Conservation (phyloP, 768 basidiomycete species). For the Trametes punicea region DNA sequence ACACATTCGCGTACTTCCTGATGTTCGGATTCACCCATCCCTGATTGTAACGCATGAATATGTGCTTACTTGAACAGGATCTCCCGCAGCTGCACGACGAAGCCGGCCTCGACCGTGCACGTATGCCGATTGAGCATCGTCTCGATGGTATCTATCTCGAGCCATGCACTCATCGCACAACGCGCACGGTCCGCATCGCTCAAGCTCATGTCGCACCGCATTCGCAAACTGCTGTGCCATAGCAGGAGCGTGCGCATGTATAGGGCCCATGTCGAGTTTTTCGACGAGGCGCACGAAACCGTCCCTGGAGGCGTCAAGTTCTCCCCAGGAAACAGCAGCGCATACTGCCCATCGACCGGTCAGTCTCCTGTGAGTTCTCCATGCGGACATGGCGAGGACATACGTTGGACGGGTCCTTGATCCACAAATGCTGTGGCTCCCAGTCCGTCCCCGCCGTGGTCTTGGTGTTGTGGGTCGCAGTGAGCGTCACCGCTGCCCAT, state of each 20-base stretch:
- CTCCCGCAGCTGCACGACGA: conserved; percentile 66
- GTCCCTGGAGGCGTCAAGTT: conserved; percentile 33
- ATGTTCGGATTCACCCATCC: background rate
- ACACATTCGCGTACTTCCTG: conserved; percentile 58
- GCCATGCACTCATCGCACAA: conserved; percentile 67
- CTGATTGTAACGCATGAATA: background rate
- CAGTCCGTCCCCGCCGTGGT: conserved; percentile 38
- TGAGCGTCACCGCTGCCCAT: conserved; percentile 65
- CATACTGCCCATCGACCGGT: conserved; percentile 54
- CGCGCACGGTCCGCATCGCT: conserved; percentile 51
- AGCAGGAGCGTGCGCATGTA: conserved; percentile 65
- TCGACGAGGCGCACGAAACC: conserved; percentile 44
- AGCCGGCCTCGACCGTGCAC: conserved; percentile 62
- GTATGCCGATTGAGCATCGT: conserved; percentile 57
- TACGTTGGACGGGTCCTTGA: conserved; percentile 63
- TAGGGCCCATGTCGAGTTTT: conserved; percentile 71
- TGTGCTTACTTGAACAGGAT: conserved; percentile 69
- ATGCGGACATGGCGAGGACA: conserved; percentile 31
- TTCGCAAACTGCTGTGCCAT: conserved; percentile 72
- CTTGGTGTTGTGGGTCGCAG: conserved; percentile 62
- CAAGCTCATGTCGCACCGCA: conserved; percentile 43
- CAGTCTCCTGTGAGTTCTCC: no score
- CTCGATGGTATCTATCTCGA: conserved; percentile 66
- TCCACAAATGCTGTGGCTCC: conserved; percentile 40
- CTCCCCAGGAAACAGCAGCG: conserved; percentile 71